Percentiles rank a stretch among this genome's conserved stretches.
phyloP scores from a whole-genome alignment of 202 grass and related monocot species.

The Sporobolus alterniflorus region DNA sequence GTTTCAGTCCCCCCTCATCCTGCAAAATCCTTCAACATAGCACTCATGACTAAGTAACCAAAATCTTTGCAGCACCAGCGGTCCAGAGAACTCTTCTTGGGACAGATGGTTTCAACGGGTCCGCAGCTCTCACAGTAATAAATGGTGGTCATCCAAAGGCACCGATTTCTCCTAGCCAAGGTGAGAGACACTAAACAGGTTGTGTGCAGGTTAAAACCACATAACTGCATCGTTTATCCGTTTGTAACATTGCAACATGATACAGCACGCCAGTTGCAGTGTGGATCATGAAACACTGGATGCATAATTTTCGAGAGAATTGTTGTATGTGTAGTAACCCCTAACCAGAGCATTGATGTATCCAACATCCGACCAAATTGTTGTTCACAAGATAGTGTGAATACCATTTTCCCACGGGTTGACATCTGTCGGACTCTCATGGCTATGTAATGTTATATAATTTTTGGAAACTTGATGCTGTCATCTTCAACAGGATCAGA shows the following conservation, averaged over 20 bases:
- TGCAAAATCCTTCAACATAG: not conserved
- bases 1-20: not conserved
- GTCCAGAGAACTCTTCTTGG: slow-evolving; percentile 89
- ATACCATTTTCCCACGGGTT: not conserved
- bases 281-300: not conserved
- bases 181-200: not conserved
- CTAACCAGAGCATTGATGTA: slow-evolving; percentile 49
- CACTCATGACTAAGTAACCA: not conserved
- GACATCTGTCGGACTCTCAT: not conserved
- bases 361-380: slow-evolving; percentile 8
- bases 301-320: slow-evolving; percentile 44
- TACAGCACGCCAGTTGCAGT: not conserved
- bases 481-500: not conserved
- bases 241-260: slow-evolving; percentile 22
- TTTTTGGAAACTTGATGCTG: not conserved
- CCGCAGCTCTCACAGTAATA: slow-evolving; percentile 80
- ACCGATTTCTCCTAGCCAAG: slow-evolving; percentile 73
- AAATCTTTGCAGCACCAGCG: slow-evolving; percentile 61
- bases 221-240: slow-evolving; percentile 24
- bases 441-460: not conserved
- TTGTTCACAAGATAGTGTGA: not conserved
- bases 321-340: slow-evolving; percentile 56
- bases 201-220: slow-evolving; percentile 43
- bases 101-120: slow-evolving; percentile 95
- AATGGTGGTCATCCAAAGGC: slow-evolving; percentile 86